These are phyloP conservation scores for Peniophora sp. DNA, from an alignment of 1,284 basidiomycete genomes.

Conservation along the genomic window DNA sequence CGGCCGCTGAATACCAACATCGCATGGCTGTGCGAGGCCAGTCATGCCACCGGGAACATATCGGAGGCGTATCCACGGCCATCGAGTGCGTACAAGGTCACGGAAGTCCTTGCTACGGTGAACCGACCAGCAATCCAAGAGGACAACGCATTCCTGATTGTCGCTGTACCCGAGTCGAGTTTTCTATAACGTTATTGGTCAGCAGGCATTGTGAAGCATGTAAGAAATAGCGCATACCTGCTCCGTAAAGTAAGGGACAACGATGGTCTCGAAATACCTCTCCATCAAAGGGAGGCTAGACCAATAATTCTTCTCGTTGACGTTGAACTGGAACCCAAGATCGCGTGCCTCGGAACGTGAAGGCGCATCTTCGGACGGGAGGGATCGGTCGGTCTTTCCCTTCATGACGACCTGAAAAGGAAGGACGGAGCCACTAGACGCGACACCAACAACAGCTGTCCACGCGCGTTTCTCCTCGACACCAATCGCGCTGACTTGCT, in stretches of 20 bases:
- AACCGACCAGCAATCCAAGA: slow-evolving; percentile 30
- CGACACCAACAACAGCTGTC: too few species aligned
- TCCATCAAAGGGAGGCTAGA: slow-evolving; percentile 27
- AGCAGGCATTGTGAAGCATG: slow-evolving; percentile 21
- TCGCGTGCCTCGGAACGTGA: too few species aligned
- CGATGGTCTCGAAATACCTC: slow-evolving; percentile 19
- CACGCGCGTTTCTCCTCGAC: too few species aligned
- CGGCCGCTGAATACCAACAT: slow-evolving; percentile 19
- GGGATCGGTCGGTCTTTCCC: too few species aligned
- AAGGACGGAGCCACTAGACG: too few species aligned
- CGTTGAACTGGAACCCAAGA: slow-evolving; percentile 17
- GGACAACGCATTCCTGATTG: slow-evolving; percentile 18
- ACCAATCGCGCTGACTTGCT: too few species aligned
- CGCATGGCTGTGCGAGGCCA: slow-evolving; percentile 16
- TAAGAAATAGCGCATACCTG: slow-evolving; percentile 13
- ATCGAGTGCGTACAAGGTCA: slow-evolving; percentile 16
- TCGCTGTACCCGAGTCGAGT: slow-evolving; percentile 12
- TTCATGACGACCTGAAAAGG: too few species aligned
- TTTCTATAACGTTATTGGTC: slow-evolving; percentile 7
- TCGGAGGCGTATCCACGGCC: slow-evolving; percentile 14
- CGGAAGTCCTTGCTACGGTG: slow-evolving; percentile 26
- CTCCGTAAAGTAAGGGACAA: background rate
- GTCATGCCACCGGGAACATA: slow-evolving; percentile 18
- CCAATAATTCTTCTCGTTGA: slow-evolving; percentile 28
- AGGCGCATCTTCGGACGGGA: too few species aligned